Conservation (phyloP, 2,329 filamentous ascomycete species). For the Pseudopyrenochaeta lycopersici region DNA sequence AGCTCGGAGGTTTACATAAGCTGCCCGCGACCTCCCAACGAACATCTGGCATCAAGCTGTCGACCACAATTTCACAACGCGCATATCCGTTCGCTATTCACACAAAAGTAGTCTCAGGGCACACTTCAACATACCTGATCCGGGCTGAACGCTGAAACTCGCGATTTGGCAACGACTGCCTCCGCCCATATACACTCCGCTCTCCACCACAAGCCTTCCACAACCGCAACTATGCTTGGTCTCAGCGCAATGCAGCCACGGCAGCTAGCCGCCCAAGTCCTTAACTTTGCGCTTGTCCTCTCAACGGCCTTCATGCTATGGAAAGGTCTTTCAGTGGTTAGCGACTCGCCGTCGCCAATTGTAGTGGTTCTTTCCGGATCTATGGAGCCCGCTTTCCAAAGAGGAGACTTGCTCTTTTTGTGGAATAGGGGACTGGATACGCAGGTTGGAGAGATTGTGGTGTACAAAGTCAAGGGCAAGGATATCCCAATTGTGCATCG, state of each 20-base stretch:
- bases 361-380: conserved; percentile 85
- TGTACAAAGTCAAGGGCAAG: conserved; percentile 89
- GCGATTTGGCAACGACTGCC: background rate
- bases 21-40: conserved; percentile 26
- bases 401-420: conserved; percentile 77
- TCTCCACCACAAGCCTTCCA: conserved; percentile 7
- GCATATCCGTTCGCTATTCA: conserved; percentile 4
- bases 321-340: conserved; percentile 85
- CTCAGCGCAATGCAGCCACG: conserved; percentile 75
- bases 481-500: conserved; percentile 98
- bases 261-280: conserved; percentile 80
- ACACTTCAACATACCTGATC: too few relatives aligned
- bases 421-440: conserved; percentile 75
- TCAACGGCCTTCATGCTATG: conserved; percentile 91
- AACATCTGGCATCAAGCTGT: conserved; percentile 43
- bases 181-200: background rate
- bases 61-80: conserved; percentile 20
- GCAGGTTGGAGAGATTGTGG: conserved; percentile 76
- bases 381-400: conserved; percentile 85
- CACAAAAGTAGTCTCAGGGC: background rate
- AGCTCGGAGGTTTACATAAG: conserved; percentile 32
- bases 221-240: conserved; percentile 43
- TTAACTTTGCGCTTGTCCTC: conserved; percentile 91
- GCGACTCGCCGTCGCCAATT: conserved; percentile 73
- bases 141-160: background rate